A percentile compares a stretch with the other conserved stretches of the same genome.
phyloP scores from a whole-genome alignment of 1,139 yeast genomes.

The Kluyveromyces marxianus region DNA sequence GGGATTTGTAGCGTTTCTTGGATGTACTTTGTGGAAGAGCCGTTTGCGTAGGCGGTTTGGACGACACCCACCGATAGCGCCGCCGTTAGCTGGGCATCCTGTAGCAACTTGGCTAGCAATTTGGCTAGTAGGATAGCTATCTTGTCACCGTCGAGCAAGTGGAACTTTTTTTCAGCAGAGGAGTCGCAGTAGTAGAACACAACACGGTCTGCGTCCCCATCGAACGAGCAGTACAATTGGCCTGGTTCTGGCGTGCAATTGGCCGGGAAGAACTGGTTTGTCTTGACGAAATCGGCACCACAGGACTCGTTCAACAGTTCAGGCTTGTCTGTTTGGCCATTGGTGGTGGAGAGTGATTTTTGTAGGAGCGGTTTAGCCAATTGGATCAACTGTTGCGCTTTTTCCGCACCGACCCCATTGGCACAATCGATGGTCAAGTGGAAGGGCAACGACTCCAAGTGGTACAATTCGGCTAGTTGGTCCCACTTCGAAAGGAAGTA shows the following conservation, averaged over 20 bases:
- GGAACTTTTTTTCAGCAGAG: constrained; percentile 38
- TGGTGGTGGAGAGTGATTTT: constrained; percentile 39
- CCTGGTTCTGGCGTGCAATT: constrained; percentile 40
- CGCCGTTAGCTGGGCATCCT: constrained; percentile 33
- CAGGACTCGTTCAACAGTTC: constrained; percentile 62
- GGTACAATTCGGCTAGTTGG: constrained; percentile 34
- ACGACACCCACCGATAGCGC: constrained; percentile 68
- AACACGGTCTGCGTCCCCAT: constrained; percentile 96
- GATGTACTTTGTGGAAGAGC: constrained; percentile 74
- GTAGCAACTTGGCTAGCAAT: constrained; percentile 50
- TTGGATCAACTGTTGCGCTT: constrained; percentile 44
- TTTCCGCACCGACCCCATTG: constrained; percentile 92
- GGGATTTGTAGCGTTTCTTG: constrained; percentile 59
- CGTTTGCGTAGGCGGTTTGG: constrained; percentile 97
- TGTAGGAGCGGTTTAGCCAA: constrained; percentile 33
- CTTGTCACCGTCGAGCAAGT: constrained; percentile 87
- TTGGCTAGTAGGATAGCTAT: constrained; percentile 78
- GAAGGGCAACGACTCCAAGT: constrained; percentile 34
- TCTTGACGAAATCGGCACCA: constrained; percentile 95
- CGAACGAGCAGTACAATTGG: constrained; percentile 72
- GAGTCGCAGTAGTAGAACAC: constrained; percentile 66
- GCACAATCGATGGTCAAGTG: constrained; percentile 75
- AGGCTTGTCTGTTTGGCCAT: constrained; percentile 52
- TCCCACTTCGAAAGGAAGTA: constrained; percentile 49
- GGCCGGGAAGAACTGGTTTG: constrained; percentile 71